These are phyloP conservation scores for Hamamelis virginiana DNA, from an alignment of 164 flowering plant species.

Conservation along the genomic window DNA sequence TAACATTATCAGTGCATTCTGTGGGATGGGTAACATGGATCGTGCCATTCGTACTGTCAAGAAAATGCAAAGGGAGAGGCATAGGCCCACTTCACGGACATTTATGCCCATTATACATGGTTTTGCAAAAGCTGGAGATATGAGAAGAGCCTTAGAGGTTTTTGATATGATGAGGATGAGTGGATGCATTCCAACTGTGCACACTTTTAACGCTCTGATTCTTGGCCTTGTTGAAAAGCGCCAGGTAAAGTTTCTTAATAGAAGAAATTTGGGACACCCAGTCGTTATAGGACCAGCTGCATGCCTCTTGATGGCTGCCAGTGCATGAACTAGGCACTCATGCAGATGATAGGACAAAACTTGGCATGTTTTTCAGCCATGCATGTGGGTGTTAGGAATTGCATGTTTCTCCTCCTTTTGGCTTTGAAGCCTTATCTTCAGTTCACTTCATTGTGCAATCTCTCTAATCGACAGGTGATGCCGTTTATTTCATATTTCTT, in stretches of 20 bases:
- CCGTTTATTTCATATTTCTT: conserved; percentile 14
- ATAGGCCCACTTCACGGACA: conserved; percentile 78
- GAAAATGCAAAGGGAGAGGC: conserved; percentile 78
- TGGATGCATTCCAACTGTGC: conserved; percentile 95
- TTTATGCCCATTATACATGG: conserved; percentile 90
- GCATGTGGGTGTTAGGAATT: not conserved
- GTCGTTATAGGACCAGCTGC: not conserved
- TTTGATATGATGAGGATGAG: conserved; percentile 85
- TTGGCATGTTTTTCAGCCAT: not conserved
- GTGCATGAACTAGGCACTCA: not conserved
- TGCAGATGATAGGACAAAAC: not conserved
- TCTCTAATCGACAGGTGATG: not conserved
- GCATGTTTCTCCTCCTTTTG: too few relatives aligned
- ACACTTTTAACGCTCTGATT: conserved; percentile 82
- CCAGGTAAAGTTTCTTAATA: conserved; percentile 51
- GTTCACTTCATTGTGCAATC: not conserved
- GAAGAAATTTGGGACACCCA: not conserved
- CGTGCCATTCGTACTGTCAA: conserved; percentile 79
- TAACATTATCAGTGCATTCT: conserved; percentile 84
- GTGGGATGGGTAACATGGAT: conserved; percentile 96
- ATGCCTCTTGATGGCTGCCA: not conserved
- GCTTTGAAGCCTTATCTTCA: not conserved
- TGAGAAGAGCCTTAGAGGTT: conserved; percentile 68
- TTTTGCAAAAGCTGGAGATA: conserved; percentile 83
- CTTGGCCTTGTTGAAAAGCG: conserved; percentile 86